Conservation (phyloP, 768 basidiomycete genomes). For the Collybiopsis luxurians region DNA sequence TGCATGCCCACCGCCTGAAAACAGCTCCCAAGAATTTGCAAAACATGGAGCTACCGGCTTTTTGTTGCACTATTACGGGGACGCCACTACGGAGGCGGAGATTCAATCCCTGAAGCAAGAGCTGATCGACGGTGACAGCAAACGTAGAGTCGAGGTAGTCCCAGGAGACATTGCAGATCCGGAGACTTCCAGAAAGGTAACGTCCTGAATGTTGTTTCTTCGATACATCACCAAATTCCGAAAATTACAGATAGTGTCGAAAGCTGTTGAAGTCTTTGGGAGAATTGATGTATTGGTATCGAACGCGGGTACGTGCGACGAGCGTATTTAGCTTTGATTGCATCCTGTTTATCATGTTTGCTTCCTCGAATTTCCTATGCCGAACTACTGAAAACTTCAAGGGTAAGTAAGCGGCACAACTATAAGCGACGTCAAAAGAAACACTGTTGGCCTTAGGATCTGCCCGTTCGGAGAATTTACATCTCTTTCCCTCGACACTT, state of each 20-base stretch:
- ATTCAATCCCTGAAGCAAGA: constrained; percentile 42
- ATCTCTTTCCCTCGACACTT: constrained; percentile 60
- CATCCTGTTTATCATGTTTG: background rate
- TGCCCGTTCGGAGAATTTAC: constrained; percentile 79
- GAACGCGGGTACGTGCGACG: constrained; percentile 27
- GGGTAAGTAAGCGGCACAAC: too few relatives aligned
- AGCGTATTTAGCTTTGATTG: background rate
- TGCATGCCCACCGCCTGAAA: background rate
- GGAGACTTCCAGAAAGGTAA: constrained; percentile 53
- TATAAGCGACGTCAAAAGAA: too few relatives aligned
- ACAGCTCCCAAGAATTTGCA: constrained; percentile 55
- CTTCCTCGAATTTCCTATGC: too few relatives aligned
- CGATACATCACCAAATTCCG: background rate
- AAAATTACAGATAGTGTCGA: constrained; percentile 51
- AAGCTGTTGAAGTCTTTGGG: constrained; percentile 56
- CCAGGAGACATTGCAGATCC: constrained; percentile 58
- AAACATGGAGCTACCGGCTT: constrained; percentile 63
- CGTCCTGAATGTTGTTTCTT: too few relatives aligned
- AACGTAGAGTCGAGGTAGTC: constrained; percentile 4
- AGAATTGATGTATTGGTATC: constrained; percentile 56
- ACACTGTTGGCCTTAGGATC: too few relatives aligned
- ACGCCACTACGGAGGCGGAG: constrained; percentile 50
- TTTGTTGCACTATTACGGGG: constrained; percentile 68
- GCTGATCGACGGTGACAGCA: constrained; percentile 33
- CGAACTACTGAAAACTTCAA: too few relatives aligned